Evolutionary conservation across 345 rosid species (phyloP), one percentile per base, ranked within the genome.

Genomic region (Gossypium raimondii): DNA sequence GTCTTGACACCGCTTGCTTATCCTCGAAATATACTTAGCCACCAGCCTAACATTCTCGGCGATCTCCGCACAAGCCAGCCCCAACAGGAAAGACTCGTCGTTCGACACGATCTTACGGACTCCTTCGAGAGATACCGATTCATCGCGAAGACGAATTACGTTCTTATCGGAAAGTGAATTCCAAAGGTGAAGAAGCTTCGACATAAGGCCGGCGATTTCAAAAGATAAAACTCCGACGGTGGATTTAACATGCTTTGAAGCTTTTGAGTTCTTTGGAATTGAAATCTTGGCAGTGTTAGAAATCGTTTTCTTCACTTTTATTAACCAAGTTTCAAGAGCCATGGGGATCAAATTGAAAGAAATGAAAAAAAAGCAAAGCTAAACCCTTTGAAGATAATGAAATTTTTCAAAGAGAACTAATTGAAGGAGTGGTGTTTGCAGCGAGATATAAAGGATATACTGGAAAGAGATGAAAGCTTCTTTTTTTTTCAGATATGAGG

Each of bases 281-380:
- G 82, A 76, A 59, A 89, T 73, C 53, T 73, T 74, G 24, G 85
- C 88, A 24, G 93, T 82, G 55, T 84, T 80, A 57, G 93, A 80
- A 16, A 93, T 82, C 5, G 88, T 87, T 14, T 90, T 61, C 80
- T 89, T 93, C 24, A 93, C 93, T 79, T 89, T 93, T n/a, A 88
- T 47, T 3, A 95, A 77, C 85, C 90, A 90, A 65, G 97, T 88
- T 76, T 95, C 98, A 67, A 95, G 95, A 80, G 98, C 97, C 99
- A 93, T 93, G 17, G 45, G 61, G 72, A 78, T 5, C 24, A 57
- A 78, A 57, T 68, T 48, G 65, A 45, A 74, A 69, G 59, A 78
- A 60, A 73, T 27, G 50, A 56, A 20, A 70, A 11, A 27, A 7
- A 72, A 11, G 47, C 50, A 63, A 41, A 78, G 4, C 70, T 52